phyloP scores from a whole-genome alignment of 23 red algal species.

The Agarophyton chilense region DNA sequence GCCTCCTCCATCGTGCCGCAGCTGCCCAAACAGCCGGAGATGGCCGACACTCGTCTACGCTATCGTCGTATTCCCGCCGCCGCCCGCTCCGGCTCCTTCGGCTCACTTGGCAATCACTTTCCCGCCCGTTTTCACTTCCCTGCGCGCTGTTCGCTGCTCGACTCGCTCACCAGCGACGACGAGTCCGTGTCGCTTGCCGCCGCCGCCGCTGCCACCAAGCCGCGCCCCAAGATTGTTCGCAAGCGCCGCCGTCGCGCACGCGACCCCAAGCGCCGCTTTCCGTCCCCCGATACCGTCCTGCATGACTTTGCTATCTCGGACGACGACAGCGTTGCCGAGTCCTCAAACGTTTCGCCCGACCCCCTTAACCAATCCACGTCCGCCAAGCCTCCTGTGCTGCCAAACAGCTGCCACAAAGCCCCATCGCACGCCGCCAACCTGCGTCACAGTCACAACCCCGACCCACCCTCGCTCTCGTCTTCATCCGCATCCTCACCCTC shows the following conservation, averaged over 20 bases:
- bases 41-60: constrained; percentile 57
- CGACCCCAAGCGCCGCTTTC: neutral
- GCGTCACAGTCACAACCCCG: neutral
- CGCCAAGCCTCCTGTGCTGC: neutral
- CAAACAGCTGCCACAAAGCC: neutral
- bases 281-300: neutral
- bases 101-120: constrained; percentile 49
- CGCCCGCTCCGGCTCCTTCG: constrained; percentile 49
- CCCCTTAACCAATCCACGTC: neutral
- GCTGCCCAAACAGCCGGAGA: constrained; percentile 58
- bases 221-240: neutral
- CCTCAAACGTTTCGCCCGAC: neutral
- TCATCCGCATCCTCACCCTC: neutral
- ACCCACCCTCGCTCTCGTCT: neutral
- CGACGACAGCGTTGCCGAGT: neutral
- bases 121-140: constrained; percentile 56
- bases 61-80: constrained; percentile 51
- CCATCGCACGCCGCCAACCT: neutral
- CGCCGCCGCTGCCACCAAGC: too few relatives aligned
- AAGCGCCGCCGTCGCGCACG: constrained; percentile 16
- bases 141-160: constrained; percentile 31
- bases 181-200: constrained; percentile 38
- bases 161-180: constrained; percentile 54
- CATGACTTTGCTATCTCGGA: constrained; percentile 23
- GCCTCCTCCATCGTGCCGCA: constrained; percentile 56